Conservation (phyloP, 345 rosid species). For the Abelmoschus esculentus region DNA sequence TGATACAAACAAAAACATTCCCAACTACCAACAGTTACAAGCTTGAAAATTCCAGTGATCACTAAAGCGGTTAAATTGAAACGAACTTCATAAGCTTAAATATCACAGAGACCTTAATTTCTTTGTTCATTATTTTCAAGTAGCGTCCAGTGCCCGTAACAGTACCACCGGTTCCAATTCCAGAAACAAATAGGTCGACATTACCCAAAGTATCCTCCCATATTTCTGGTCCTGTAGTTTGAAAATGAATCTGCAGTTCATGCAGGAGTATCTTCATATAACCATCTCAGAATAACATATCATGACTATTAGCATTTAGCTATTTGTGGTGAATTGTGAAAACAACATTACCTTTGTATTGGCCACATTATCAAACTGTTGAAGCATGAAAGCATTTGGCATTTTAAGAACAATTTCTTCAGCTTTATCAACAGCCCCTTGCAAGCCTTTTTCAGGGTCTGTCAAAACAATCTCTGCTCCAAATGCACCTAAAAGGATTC, state of each 20-base stretch:
- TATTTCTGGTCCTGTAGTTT: conserved; percentile 92
- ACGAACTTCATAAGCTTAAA: not conserved
- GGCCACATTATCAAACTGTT: conserved; percentile 69
- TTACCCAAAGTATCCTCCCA: conserved; percentile 82
- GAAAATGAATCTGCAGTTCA: conserved; percentile 65
- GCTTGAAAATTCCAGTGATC: not conserved
- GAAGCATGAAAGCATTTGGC: conserved; percentile 70
- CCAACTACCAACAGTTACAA: not conserved
- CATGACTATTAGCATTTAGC: not conserved
- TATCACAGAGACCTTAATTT: conserved; percentile 41
- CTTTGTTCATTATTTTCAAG: conserved; percentile 72
- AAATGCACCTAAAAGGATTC: conserved; percentile 75
- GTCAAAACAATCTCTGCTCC: conserved; percentile 85
- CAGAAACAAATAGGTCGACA: conserved; percentile 73
- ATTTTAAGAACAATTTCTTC: conserved; percentile 58
- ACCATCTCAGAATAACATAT: not conserved
- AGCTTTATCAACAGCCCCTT: conserved; percentile 86
- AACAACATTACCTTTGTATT: conserved; percentile 48
- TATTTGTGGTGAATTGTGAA: not conserved
- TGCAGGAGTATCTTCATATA: not conserved
- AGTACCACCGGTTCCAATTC: conserved; percentile 92
- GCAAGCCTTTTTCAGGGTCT: conserved; percentile 69
- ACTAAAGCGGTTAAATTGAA: not conserved
- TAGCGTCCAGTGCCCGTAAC: conserved; percentile 74
- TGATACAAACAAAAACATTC: not conserved